Evolutionary conservation across 495 filamentous ascomycete genomes (phyloP).

Genomic region (Penicillium atrosanguineum): DNA sequence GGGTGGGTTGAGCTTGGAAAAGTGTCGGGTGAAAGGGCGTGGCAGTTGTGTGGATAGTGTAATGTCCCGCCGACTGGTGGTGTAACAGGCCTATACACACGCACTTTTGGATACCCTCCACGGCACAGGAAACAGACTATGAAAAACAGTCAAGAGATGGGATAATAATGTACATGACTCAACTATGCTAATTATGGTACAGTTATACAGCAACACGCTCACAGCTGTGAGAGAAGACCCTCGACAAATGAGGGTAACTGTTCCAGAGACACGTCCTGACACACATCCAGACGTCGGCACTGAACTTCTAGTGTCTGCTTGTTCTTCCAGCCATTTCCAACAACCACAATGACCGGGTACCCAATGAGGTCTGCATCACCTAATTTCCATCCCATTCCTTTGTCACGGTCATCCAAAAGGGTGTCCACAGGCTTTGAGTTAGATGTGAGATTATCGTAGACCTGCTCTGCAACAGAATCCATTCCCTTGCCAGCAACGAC

Average conservation of each 20-base stretch:
- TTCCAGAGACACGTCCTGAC: constrained; percentile 45
- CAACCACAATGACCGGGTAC: constrained; percentile 75
- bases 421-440: constrained; percentile 47
- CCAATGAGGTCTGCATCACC: constrained; percentile 86
- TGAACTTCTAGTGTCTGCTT: constrained; percentile 70
- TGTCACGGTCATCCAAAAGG: constrained; percentile 74
- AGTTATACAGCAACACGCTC: background rate
- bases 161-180: background rate
- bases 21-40: constrained; percentile 7
- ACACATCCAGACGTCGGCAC: constrained; percentile 58
- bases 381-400: constrained; percentile 75
- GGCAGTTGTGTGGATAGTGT: constrained; percentile 10
- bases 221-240: constrained; percentile 42
- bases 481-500: constrained; percentile 58
- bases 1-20: constrained; percentile 23
- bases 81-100: background rate
- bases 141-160: background rate
- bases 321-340: constrained; percentile 72
- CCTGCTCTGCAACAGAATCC: constrained; percentile 47
- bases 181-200: background rate
- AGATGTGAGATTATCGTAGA: constrained; percentile 57
- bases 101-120: background rate
- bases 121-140: background rate
- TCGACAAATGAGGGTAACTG: constrained; percentile 36
- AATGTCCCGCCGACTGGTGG: too few relatives aligned